phyloP scores from a whole-genome alignment of 2,329 filamentous ascomycete genomes.

The Monosporascus sp. region DNA sequence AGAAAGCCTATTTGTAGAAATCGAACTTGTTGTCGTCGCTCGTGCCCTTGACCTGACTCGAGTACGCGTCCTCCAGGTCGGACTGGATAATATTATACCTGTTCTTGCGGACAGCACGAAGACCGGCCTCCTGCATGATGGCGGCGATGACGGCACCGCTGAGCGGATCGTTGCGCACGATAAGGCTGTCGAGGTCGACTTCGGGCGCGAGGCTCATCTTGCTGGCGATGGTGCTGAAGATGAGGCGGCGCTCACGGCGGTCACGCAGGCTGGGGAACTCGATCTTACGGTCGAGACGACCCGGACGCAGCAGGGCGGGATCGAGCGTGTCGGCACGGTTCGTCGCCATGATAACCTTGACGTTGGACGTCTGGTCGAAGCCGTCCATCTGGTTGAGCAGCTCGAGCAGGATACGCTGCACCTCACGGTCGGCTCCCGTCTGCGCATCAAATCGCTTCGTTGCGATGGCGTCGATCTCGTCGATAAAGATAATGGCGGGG shows the following conservation, averaged over 20 bases:
- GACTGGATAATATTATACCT: conserved; percentile 98
- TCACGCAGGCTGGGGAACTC: conserved; percentile 96
- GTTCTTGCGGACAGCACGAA: conserved; percentile 94
- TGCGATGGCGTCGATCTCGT: conserved; percentile 97
- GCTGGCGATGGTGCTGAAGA: conserved; percentile 92
- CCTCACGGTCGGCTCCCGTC: conserved; percentile 94
- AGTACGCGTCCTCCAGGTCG: conserved; percentile 95
- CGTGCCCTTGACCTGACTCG: conserved; percentile 85
- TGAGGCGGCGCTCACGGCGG: conserved; percentile 87
- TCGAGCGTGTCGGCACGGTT: conserved; percentile 97
- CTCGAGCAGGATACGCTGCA: conserved; percentile 96
- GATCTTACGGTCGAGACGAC: conserved; percentile 95
- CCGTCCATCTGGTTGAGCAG: conserved; percentile 99
- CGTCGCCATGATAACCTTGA: conserved; percentile 99
- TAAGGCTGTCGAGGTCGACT: conserved; percentile 92
- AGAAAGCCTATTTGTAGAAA: conserved; percentile 69
- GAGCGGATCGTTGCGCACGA: conserved; percentile 92
- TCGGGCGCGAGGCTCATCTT: conserved; percentile 98
- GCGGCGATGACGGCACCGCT: conserved; percentile 95
- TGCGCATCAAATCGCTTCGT: conserved; percentile 99
- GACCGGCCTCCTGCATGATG: conserved; percentile 97
- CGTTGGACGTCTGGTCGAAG: conserved; percentile 97
- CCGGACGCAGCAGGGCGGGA: conserved; percentile 87
- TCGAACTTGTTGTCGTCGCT: conserved; percentile 72
- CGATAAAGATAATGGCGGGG: conserved; percentile 98